Conservation (phyloP, 148 eudicot genomes). For the Vaccinium darrowii region DNA sequence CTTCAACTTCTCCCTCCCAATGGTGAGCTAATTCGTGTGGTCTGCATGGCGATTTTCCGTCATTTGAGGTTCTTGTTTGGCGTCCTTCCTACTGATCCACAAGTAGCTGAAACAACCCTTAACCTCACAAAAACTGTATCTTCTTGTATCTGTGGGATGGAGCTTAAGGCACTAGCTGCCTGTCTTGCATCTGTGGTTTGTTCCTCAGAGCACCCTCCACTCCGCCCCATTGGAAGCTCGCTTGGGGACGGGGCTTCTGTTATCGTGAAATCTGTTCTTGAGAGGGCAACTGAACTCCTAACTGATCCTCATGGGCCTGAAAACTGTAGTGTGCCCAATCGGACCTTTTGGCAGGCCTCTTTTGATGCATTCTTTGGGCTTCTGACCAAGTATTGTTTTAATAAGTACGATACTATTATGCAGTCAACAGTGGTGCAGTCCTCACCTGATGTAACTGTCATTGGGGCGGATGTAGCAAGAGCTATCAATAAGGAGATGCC, state of each 20-base stretch:
- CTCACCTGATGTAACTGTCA: conserved; percentile 37
- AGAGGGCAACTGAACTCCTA: conserved; percentile 74
- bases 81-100: conserved; percentile 44
- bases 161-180: conserved; percentile 73
- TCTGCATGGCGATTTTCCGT: conserved; percentile 90
- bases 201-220: conserved; percentile 88
- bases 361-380: conserved; percentile 75
- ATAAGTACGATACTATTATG: conserved; percentile 70
- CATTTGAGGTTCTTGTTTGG: conserved; percentile 90
- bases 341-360: conserved; percentile 90
- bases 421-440: conserved; percentile 51
- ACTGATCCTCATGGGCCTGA: conserved; percentile 39
- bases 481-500: conserved; percentile 84
- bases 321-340: conserved; percentile 39
- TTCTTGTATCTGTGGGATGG: conserved; percentile 63
- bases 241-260: conserved; percentile 86
- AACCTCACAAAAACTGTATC: conserved; percentile 28
- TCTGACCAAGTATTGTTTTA: conserved; percentile 75
- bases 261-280: conserved; percentile 63
- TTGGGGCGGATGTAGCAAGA: conserved; percentile 59
- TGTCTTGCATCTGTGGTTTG: conserved; percentile 98
- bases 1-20: conserved; percentile 62
- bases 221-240: conserved; percentile 79
- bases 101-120: conserved; percentile 36
- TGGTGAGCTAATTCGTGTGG: conserved; percentile 66